Percentiles rank a stretch among this genome's conserved stretches.
Evolutionary conservation across 768 basidiomycete species (phyloP).

Genomic region (Panus rudis): DNA sequence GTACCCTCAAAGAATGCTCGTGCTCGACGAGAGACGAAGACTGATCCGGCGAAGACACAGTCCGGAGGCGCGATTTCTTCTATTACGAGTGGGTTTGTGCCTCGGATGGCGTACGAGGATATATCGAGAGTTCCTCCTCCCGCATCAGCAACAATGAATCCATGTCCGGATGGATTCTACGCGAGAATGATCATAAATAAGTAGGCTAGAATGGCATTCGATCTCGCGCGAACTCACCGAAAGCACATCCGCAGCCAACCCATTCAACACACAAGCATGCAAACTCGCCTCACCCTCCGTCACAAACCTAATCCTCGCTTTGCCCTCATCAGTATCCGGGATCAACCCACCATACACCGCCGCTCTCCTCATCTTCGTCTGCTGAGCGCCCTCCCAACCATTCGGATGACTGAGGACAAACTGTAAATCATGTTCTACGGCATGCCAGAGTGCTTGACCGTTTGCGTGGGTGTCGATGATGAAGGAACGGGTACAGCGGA

Average conservation of each 20-base stretch:
- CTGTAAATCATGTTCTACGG: conserved; percentile 62
- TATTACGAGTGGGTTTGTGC: conserved; percentile 62
- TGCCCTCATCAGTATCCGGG: conserved; percentile 66
- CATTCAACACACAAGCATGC: conserved; percentile 73
- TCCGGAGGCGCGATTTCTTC: conserved; percentile 82
- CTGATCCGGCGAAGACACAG: conserved; percentile 78
- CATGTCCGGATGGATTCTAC: conserved; percentile 67
- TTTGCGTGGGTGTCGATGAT: conserved; percentile 82
- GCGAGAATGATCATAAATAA: conserved; percentile 2
- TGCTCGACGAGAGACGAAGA: conserved; percentile 73
- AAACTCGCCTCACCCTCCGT: conserved; percentile 82
- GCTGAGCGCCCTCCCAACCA: conserved; percentile 77
- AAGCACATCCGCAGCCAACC: conserved; percentile 70
- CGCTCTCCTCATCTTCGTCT: conserved; percentile 69
- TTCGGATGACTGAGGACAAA: conserved; percentile 77
- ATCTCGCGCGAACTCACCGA: conserved; percentile 38
- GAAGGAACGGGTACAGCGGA: conserved; percentile 65
- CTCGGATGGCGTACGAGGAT: conserved; percentile 71
- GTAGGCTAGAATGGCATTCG: no score
- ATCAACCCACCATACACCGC: conserved; percentile 69
- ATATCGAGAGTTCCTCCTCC: conserved; percentile 80
- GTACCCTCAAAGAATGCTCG: conserved; percentile 65
- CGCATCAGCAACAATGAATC: conserved; percentile 75
- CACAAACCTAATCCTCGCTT: conserved; percentile 69
- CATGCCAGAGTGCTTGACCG: conserved; percentile 60